These are phyloP conservation scores for Verticillium dahliae DNA, from an alignment of 2,329 filamentous ascomycete genomes.

Conservation along the genomic window DNA sequence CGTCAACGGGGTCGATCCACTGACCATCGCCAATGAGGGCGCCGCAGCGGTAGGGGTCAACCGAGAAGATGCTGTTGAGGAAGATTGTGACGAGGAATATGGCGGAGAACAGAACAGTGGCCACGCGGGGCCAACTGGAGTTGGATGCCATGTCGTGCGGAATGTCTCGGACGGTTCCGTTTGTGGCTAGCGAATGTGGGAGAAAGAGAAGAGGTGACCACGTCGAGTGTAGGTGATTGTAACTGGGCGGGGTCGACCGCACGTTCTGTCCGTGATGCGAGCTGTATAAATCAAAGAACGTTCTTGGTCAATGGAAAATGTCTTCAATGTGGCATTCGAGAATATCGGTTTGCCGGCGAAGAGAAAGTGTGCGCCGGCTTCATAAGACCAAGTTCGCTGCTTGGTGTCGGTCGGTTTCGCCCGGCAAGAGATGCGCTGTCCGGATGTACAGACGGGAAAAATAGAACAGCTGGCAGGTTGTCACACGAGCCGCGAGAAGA, in stretches of 20 bases:
- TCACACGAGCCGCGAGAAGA: background rate
- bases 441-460: background rate
- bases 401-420: background rate
- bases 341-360: background rate
- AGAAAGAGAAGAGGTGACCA: too few relatives aligned
- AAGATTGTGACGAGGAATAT: background rate
- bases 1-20: conserved; percentile 33
- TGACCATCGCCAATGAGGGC: conserved; percentile 42
- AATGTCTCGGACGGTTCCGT: background rate
- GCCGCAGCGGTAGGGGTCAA: conserved; percentile 45
- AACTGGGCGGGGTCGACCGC: too few relatives aligned
- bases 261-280: too few relatives aligned
- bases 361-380: background rate
- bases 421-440: background rate
- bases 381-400: background rate
- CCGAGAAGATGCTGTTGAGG: background rate
- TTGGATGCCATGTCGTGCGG: background rate
- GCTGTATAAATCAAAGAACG: background rate
- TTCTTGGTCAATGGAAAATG: background rate
- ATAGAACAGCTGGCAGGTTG: background rate
- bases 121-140: background rate
- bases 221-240: too few relatives aligned
- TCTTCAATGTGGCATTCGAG: background rate
- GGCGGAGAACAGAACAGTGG: background rate
- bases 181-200: background rate